Evolutionary conservation across 768 basidiomycete genomes (phyloP), one percentile per base, ranked within the genome.

Genomic region (Fibroporia radiculosa): DNA sequence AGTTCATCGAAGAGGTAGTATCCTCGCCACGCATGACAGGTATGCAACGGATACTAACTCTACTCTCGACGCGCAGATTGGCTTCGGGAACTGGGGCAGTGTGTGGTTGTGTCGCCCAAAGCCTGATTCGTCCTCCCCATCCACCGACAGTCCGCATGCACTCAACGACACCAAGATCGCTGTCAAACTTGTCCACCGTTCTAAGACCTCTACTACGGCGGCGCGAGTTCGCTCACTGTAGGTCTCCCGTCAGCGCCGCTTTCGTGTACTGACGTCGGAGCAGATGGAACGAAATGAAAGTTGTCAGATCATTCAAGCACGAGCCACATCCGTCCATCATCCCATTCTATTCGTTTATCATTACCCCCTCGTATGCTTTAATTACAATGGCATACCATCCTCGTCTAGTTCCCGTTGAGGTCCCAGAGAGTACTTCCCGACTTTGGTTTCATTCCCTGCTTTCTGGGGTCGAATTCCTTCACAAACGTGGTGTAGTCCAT

Each of bases 221-320:
- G 91, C 92, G 13, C 78, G 95, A 42, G 87, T 99, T 45, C 72
- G 82, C 57, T 92, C 92, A 35, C 70, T 98, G 78, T 96, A 58
- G 49, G 82, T 70, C 1, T 20, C 39, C 20, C 50, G 23, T 34
- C 26, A 11, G n/a, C 12, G 23, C 28, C 47, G 31, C 26, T 32
- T 20, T 22, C 40, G 28, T 34, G 24, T 48, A 25, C 36, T n/a
- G 26, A 45, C 36, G n/a, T 25, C 20, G 23, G 28, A 10, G 6
- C 51, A 91, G 88, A 68, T 92, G 93, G 93, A 93, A 93, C 59
- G 93, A 97, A 70, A 93, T 93, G 92, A 95, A 95, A 74, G 85
- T 93, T 55, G 81, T 97, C 48, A 75, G 87, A 54, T 70, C 80
- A 10, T 80, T 97, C 63, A 86, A 85, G 67, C 66, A 79, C 35